These are phyloP conservation scores for Aspergillus sp. DNA, from an alignment of 2,329 filamentous ascomycete species.

Conservation along the genomic window DNA sequence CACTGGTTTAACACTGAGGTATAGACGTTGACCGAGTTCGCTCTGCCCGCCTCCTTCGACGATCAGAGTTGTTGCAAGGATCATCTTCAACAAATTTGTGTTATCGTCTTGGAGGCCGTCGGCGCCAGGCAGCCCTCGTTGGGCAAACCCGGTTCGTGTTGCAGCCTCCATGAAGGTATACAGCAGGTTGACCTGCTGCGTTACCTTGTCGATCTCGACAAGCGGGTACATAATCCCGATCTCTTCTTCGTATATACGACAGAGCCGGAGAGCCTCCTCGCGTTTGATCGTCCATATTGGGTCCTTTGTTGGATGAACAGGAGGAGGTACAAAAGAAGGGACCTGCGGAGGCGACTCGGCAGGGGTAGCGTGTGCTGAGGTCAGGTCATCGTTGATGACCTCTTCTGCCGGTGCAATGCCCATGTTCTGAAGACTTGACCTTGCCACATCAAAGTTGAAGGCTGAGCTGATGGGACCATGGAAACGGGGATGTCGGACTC, in stretches of 20 bases:
- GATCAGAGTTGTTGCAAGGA: conserved; percentile 73
- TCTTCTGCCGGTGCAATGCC: conserved; percentile 68
- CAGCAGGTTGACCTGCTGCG: conserved; percentile 66
- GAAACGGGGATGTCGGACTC: conserved; percentile 63
- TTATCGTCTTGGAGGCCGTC: conserved; percentile 62
- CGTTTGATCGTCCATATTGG: conserved; percentile 76
- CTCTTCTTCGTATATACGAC: conserved; percentile 81
- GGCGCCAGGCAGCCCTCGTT: conserved; percentile 51
- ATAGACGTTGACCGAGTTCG: conserved; percentile 68
- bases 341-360: conserved; percentile 40
- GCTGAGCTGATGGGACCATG: conserved; percentile 81
- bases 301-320: conserved; percentile 58
- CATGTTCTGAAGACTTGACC: conserved; percentile 84
- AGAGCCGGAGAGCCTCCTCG: conserved; percentile 76
- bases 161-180: conserved; percentile 72
- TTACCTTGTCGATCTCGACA: conserved; percentile 68
- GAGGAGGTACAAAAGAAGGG: conserved; percentile 28
- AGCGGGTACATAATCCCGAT: conserved; percentile 91
- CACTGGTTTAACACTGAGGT: conserved; percentile 69
- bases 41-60: conserved; percentile 79
- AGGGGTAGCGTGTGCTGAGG: conserved; percentile 54
- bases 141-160: conserved; percentile 56
- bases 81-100: conserved; percentile 74
- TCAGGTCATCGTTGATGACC: conserved; percentile 57
- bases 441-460: conserved; percentile 83